These are phyloP conservation scores for Penstemon newberryi DNA, from an alignment of 257 asterid species.

Conservation along the genomic window DNA sequence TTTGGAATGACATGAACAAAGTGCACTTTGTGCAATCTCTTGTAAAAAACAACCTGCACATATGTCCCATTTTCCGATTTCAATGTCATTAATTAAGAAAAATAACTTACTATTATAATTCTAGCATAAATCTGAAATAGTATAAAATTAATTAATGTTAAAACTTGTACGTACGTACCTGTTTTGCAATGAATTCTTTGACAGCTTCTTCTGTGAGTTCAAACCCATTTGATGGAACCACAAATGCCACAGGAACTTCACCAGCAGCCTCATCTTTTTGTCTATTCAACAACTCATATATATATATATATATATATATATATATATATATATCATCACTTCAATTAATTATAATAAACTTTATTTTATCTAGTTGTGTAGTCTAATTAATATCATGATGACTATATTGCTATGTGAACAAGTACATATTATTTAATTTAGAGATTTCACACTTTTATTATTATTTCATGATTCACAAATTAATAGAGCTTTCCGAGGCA, in stretches of 20 bases:
- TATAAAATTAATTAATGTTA: too few relatives aligned
- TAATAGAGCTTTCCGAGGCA: too few relatives aligned
- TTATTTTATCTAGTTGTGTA: not conserved
- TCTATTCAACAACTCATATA: constrained; percentile 34
- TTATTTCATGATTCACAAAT: too few relatives aligned
- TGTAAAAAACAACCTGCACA: constrained; percentile 70
- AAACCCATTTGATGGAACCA: constrained; percentile 52
- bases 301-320: not conserved
- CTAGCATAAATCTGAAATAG: too few relatives aligned
- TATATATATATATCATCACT: too few relatives aligned
- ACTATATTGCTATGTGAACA: too few relatives aligned
- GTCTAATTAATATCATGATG: too few relatives aligned
- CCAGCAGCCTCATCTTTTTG: constrained; percentile 82
- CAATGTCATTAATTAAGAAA: too few relatives aligned
- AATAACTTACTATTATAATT: too few relatives aligned
- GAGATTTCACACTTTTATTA: too few relatives aligned
- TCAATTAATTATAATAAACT: not conserved
- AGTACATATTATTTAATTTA: too few relatives aligned
- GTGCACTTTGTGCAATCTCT: constrained; percentile 75
- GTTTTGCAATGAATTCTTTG: constrained; percentile 74
- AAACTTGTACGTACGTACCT: constrained; percentile 1
- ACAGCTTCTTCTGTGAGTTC: constrained; percentile 74
- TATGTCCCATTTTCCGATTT: too few relatives aligned
- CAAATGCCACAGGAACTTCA: constrained; percentile 92
- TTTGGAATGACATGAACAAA: constrained; percentile 75